Base-by-base conservation (phyloP, 441 rosid species). In the Adansonia grandidieri region DNA sequence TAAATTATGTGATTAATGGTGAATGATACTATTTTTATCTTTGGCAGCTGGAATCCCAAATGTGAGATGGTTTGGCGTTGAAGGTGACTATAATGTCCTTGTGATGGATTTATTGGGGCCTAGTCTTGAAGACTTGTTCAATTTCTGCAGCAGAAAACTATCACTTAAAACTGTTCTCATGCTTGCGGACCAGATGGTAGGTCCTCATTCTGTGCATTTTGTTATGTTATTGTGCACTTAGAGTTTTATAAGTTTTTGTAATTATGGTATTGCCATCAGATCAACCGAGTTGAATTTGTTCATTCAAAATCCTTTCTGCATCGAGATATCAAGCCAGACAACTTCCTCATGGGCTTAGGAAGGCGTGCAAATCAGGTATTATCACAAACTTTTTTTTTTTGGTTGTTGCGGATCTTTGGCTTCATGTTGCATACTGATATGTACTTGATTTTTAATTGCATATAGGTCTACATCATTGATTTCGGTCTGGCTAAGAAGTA, bases 101-200 rank as follows among this genome's bases (percentile, higher is more conserved):
- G 99, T 96, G 80, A 94, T 96, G 98, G 99, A 96, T 89, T 87
- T 96, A 73, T 94, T 96, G 71, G 99, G 99, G 54, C 99, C 97
- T 58, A 96, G 99, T 84, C 97, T 96, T 80, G 99, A 96, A 87
- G 99, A 96, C 84, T 84, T 96, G 77, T 96, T 96, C 82, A 96
- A 94, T 84, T 96, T 92, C 85, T 96, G 99, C 83, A 94, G 98
- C 77, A 82, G 98, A 80, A 96, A 96, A 79, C 92, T 96, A 64
- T 93, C 99, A 50, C 84, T 96, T 83, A 96, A 96, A 92, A 86
- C 99, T 0, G 98, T 95, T 68, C 94, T 95, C 77, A 95, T 95
- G 99, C 97, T 95, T 64, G 99, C 99, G 0, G 99, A 94, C 86
- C 98, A 96, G 87, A 94, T 96, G 97, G 99, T 96, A 78, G 15